Conservation (phyloP, 2,329 filamentous ascomycete genomes). For the Fusarium sp. region DNA sequence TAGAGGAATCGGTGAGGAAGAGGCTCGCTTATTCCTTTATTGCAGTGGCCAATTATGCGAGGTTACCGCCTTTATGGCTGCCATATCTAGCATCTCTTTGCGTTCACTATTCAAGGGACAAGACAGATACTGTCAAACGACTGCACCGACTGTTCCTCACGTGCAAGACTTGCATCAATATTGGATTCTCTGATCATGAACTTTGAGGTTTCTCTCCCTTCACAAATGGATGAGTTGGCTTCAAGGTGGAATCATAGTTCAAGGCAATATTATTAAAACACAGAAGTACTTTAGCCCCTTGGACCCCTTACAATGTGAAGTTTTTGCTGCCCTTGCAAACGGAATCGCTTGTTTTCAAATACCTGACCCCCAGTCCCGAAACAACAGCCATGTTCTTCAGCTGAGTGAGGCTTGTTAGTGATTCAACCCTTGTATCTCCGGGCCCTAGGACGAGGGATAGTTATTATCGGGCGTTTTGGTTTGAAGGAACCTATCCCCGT, state of each 20-base stretch:
- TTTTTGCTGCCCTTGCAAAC: too few relatives aligned
- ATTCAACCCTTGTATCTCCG: conserved; percentile 21
- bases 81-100: conserved; percentile 7
- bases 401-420: conserved; percentile 19
- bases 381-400: conserved; percentile 29
- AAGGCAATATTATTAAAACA: too few relatives aligned
- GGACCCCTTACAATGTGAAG: too few relatives aligned
- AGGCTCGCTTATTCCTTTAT: conserved; percentile 25
- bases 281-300: too few relatives aligned
- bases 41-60: conserved; percentile 11
- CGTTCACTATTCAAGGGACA: conserved; percentile 16
- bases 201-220: background rate
- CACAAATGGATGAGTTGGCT: background rate
- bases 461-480: conserved; percentile 29
- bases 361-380: conserved; percentile 34
- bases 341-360: conserved; percentile 32
- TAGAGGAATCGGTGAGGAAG: conserved; percentile 12
- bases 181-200: background rate
- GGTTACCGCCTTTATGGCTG: background rate
- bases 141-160: conserved; percentile 32
- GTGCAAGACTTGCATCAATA: conserved; percentile 9
- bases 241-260: background rate
- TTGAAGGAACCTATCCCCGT: conserved; percentile 18
- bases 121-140: conserved; percentile 29
- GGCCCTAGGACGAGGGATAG: conserved; percentile 8